Percentiles rank a stretch among this genome's conserved stretches.
Conservation (phyloP, 495 filamentous ascomycete species). For the Elasticomyces elasticus region DNA sequence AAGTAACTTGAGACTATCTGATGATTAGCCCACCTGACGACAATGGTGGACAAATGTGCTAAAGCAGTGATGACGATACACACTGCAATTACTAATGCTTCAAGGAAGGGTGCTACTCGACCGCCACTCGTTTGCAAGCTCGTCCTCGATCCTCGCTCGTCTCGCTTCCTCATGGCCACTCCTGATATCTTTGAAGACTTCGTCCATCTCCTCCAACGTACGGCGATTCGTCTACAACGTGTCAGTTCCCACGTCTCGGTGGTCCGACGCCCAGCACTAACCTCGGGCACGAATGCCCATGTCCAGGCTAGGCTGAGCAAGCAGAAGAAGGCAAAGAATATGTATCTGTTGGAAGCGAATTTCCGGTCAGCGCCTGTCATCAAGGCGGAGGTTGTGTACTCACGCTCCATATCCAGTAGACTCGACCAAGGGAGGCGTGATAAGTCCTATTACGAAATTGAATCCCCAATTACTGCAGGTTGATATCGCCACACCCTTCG, state of each 20-base stretch:
- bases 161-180: conserved; percentile 5
- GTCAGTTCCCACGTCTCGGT: background rate
- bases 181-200: conserved; percentile 24
- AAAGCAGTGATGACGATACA: too few species aligned
- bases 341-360: conserved; percentile 25
- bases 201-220: conserved; percentile 32
- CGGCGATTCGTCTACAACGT: conserved; percentile 9
- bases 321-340: conserved; percentile 51
- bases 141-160: conserved; percentile 9
- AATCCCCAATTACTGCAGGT: conserved; percentile 10
- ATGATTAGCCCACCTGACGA: too few species aligned
- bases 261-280: conserved; percentile 4
- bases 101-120: too few species aligned
- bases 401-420: conserved; percentile 44
- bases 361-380: background rate
- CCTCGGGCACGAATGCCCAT: conserved; percentile 47
- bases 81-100: too few species aligned
- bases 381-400: background rate
- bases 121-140: background rate
- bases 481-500: conserved; percentile 37
- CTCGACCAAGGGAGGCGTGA: conserved; percentile 46
- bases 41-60: too few species aligned
- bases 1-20: too few species aligned
- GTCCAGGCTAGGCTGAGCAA: conserved; percentile 44
- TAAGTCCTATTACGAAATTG: conserved; percentile 25